Evolutionary conservation across 164 flowering plant genomes (phyloP).

Genomic region (Aristolochia californica): DNA sequence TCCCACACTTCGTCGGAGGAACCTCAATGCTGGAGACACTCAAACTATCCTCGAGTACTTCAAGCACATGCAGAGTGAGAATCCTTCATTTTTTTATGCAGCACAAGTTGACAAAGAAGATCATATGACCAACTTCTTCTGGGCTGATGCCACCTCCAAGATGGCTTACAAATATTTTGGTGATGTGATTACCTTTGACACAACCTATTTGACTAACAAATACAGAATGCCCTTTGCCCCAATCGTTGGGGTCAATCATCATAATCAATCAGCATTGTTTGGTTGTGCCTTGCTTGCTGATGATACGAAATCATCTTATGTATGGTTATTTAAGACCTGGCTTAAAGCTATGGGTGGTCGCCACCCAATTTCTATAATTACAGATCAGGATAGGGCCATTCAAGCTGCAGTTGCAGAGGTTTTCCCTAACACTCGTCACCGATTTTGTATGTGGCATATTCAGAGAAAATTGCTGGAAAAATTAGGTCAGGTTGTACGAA

Average conservation of each 20-base stretch:
- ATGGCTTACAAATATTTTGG: slow-evolving; percentile 5
- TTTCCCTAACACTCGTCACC: slow-evolving; percentile 53
- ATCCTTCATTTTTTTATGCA: slow-evolving; percentile 12
- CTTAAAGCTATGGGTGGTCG: slow-evolving; percentile 27
- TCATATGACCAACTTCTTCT: slow-evolving; percentile 1
- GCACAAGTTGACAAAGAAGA: slow-evolving; percentile 9
- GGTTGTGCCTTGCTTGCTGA: slow-evolving; percentile 26
- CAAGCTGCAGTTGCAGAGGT: slow-evolving; percentile 40
- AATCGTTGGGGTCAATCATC: slow-evolving; percentile 26
- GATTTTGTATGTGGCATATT: slow-evolving; percentile 43
- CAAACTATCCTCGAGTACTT: slow-evolving; percentile 7
- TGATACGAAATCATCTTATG: slow-evolving; percentile 42
- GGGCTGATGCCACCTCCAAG: slow-evolving; percentile 5
- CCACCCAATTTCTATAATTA: slow-evolving; percentile 37
- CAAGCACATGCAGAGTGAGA: slow-evolving; percentile 6
- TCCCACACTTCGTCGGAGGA: neutral
- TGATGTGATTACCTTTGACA: slow-evolving; percentile 5
- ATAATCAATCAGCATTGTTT: slow-evolving; percentile 36
- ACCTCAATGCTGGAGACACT: slow-evolving; percentile 6
- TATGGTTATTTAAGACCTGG: slow-evolving; percentile 66
- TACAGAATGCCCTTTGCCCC: slow-evolving; percentile 6
- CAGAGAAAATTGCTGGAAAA: slow-evolving; percentile 51
- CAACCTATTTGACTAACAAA: slow-evolving; percentile 1
- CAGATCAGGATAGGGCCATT: slow-evolving; percentile 40
- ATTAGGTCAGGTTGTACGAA: slow-evolving; percentile 39